Percentiles rank a stretch among this genome's conserved stretches.
phyloP scores from a whole-genome alignment of 2,329 filamentous ascomycete genomes.

The Stachybotrys echinatus region DNA sequence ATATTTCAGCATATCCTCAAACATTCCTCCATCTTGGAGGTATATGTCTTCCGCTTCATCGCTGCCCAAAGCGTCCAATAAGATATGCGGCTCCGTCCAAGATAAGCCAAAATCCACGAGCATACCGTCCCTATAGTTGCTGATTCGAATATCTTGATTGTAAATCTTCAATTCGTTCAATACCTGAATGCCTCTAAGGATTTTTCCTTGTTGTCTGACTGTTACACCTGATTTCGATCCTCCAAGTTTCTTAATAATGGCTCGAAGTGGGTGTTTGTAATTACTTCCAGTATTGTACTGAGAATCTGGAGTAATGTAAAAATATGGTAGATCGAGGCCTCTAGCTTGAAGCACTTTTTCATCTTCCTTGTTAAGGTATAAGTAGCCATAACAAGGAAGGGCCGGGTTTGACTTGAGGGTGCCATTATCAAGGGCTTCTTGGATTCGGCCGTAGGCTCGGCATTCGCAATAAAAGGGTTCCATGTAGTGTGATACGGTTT shows the following conservation, averaged over 20 bases:
- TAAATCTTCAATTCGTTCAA: not conserved
- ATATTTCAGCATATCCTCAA: not conserved
- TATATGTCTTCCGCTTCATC: not conserved
- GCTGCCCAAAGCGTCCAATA: not conserved
- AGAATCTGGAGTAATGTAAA: not conserved
- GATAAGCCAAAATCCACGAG: conserved; percentile 1
- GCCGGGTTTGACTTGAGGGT: not conserved
- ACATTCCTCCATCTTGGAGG: not conserved
- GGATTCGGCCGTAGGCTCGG: not conserved
- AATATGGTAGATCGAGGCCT: not conserved
- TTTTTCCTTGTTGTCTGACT: not conserved
- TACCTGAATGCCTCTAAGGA: not conserved
- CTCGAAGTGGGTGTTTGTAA: not conserved
- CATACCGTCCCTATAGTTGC: not conserved
- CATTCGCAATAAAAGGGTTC: conserved; percentile 1
- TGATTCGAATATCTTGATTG: not conserved
- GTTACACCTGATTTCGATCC: not conserved
- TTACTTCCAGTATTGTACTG: no score
- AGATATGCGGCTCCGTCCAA: not conserved
- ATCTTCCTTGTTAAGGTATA: not conserved
- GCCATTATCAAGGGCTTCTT: not conserved
- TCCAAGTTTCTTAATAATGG: not conserved
- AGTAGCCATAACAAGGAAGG: not conserved
- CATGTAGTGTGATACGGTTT: not conserved
- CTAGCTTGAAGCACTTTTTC: not conserved